Base-by-base conservation (phyloP, 768 basidiomycete species). In the Boletellus ananas region DNA sequence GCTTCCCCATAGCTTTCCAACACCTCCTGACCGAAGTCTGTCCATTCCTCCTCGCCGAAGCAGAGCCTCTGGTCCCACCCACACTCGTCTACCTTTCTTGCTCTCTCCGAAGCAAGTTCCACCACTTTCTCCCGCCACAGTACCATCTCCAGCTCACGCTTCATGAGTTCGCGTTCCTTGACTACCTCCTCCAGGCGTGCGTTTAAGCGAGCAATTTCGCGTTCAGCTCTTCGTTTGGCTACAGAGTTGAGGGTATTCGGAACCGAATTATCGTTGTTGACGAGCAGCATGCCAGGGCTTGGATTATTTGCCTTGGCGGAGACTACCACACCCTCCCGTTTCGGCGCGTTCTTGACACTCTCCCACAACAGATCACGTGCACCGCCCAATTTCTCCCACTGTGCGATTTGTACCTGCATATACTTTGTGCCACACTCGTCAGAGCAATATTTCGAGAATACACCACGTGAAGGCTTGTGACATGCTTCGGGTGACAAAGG, bases 391-490 rank as follows among this genome's bases (percentile, higher is more conserved):
- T 78, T 78, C 11, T 78, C 70, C 78, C 81, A 88, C 34, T 71
- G 72, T 21, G 81, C 74, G 41, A 89, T 80, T 39, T 81, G 81
- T 40, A 71, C 69, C 54, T 78, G 79, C 82, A 87, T 83, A 67
- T 79, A 85, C 56, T 79, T 79, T 54, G 88, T 71, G 12, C 92
- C 92, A 56, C 92, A 95, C 54, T 87, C 88, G 46, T 90, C 86
- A 13, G 90, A 92, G 66, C 92, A 95, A 64, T 92, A 95, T 65
- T 94, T 94, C 20, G 91, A 94, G 60, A 92, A 85, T 2, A 79
- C 79, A 20, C 87, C 85, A 14, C 88, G 85, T 7, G 87, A 82
- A 10, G 92, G 85, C 54, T 83, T 85, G 63, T 87, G 87, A 61
- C 92, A 95, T 2, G 84, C 81, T 50, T 79, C 77, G 1, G 80